Percentiles rank a stretch among this genome's conserved stretches.
phyloP scores from a whole-genome alignment of 257 asterid genomes.

The Solanum sejunctum region DNA sequence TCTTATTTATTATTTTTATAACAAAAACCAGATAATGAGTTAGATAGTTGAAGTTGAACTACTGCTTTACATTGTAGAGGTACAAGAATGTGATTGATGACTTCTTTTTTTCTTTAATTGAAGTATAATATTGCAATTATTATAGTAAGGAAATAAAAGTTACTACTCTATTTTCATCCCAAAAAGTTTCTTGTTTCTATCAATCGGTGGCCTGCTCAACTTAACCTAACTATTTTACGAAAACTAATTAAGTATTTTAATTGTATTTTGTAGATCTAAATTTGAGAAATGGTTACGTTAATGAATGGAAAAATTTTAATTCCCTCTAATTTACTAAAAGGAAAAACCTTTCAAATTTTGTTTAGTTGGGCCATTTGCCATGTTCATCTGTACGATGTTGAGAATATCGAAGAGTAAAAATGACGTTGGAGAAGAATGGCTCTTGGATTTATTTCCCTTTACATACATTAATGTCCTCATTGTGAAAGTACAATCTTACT shows the following conservation, averaged over 20 bases:
- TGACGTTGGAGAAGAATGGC: neutral
- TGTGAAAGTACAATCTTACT: neutral
- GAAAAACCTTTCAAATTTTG: neutral
- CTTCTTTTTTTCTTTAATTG: too few relatives aligned
- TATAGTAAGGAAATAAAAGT: too few relatives aligned
- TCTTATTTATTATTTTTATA: neutral
- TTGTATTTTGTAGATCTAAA: neutral
- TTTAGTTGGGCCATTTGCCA: neutral
- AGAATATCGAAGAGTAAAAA: neutral
- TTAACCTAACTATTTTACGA: neutral
- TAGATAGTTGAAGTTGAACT: neutral
- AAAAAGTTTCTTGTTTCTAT: too few relatives aligned
- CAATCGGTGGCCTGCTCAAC: too few relatives aligned
- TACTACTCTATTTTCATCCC: too few relatives aligned
- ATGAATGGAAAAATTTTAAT: neutral
- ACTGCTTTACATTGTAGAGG: neutral
- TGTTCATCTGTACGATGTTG: neutral
- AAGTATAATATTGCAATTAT: too few relatives aligned
- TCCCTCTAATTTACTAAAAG: neutral
- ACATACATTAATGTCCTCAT: neutral
- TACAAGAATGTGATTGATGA: too few relatives aligned
- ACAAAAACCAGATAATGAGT: neutral
- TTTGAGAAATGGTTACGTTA: neutral
- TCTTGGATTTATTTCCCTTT: neutral
- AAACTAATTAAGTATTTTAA: neutral